A percentile compares a stretch with the other conserved stretches of the same genome.
Conservation (phyloP, 2,329 filamentous ascomycete species). For the Arthrobotrys megalospora region DNA sequence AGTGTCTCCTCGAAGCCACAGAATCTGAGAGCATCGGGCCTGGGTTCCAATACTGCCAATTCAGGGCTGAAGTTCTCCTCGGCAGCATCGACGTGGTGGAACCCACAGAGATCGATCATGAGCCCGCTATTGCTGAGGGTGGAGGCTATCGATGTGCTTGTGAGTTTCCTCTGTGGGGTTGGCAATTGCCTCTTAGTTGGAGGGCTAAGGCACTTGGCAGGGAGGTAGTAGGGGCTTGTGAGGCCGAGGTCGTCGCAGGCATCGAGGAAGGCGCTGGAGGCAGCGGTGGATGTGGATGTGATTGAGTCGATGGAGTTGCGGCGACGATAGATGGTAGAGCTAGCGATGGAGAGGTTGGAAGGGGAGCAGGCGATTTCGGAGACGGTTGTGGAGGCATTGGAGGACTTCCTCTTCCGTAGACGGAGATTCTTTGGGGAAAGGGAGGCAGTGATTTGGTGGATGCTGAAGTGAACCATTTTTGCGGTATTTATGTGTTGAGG, state of each 20-base stretch:
- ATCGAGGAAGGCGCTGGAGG: slow-evolving; percentile 56
- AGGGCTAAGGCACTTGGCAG: slow-evolving; percentile 30
- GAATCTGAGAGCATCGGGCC: slow-evolving; percentile 49
- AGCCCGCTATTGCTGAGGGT: slow-evolving; percentile 44
- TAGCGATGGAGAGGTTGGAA: slow-evolving; percentile 57
- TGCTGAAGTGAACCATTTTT: slow-evolving; percentile 61
- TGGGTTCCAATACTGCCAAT: slow-evolving; percentile 54
- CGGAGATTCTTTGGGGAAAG: slow-evolving; percentile 60
- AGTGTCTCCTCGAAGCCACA: slow-evolving; percentile 59
- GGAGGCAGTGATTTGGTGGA: slow-evolving; percentile 58
- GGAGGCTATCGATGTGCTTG: slow-evolving; percentile 37
- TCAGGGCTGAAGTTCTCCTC: slow-evolving; percentile 59
- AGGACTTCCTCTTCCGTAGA: slow-evolving; percentile 56
- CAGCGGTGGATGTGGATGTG: slow-evolving; percentile 54
- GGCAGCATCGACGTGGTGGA: slow-evolving; percentile 47
- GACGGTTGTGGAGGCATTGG: slow-evolving; percentile 52
- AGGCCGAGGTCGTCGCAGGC: slow-evolving; percentile 56
- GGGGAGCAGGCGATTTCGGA: slow-evolving; percentile 53
- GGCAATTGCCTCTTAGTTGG: slow-evolving; percentile 30
- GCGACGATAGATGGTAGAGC: slow-evolving; percentile 58
- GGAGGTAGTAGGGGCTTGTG: slow-evolving; percentile 55
- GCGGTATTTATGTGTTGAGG: slow-evolving; percentile 31
- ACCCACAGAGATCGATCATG: slow-evolving; percentile 54
- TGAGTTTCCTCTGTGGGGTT: slow-evolving; percentile 42
- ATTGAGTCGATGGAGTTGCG: slow-evolving; percentile 56